Base-by-base conservation (phyloP, 208 protist species). In the Crithidia bombi region DNA sequence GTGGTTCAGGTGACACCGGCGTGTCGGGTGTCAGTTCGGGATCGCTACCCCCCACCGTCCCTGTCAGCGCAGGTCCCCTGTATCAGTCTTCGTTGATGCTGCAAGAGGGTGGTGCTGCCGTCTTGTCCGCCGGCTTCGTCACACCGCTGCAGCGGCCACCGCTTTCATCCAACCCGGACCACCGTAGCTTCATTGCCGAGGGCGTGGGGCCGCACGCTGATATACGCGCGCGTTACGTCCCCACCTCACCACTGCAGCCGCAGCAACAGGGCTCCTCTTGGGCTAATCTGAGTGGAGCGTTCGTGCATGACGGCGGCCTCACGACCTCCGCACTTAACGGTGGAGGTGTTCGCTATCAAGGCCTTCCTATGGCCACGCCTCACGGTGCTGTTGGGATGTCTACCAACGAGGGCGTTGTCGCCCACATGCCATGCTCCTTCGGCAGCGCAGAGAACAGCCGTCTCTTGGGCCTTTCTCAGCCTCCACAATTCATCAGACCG, bases 141-240 rank as follows among this genome's bases (percentile, higher is more conserved):
- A 71, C 65, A 2, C 65, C 65, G 33, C 46, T 71, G 65, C 65
- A 65, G 32, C 59, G 44, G 1, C 59, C 41, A 21, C 41, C 65
- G 38, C 55, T 43, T 15, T 5, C 55, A 0, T 10, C n/a, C 11
- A 14, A 19, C 3, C 19, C 33, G n/a, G 59, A 65, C 26, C 54
- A 54, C 30, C 59, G 44, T 3, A 41, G 28, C 32, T 65, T 28
- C 32, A 19, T 19, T 9, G 44, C 44, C 11, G 59, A 51, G 5
- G 49, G 55, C 32, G n/a, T 14, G 21, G 65, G 17, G n/a, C 30
- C 33, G 3, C 10, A 38, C 30, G 44, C 41, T 5, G 32, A 54
- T 26, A 32, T 33, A 28, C 59, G 59, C n/a, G n/a, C n/a, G n/a
- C 59, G 51, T n/a, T 65, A 32, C 32, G 28, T 21, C 0, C 41